A percentile compares a stretch with the other conserved stretches of the same genome.
phyloP scores from a whole-genome alignment of 148 eudicot genomes.

The Heliamphora exappendiculata region DNA sequence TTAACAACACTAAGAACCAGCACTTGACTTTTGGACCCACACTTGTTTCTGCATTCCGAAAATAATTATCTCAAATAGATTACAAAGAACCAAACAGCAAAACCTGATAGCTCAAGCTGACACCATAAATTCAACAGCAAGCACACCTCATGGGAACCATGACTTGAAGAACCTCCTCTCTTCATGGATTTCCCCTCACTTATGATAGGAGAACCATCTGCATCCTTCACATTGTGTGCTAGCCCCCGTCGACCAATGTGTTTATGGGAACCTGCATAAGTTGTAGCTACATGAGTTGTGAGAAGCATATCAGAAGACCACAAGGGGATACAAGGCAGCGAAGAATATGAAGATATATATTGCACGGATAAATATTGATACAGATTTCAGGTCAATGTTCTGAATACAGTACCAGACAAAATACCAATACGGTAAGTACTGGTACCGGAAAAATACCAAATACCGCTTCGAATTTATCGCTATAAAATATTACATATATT shows the following conservation, averaged over 20 bases:
- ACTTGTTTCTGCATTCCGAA: constrained; percentile 67
- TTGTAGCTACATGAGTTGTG: constrained; percentile 6
- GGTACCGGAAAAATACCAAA: no score
- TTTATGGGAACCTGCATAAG: constrained; percentile 54
- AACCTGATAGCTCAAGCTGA: not conserved
- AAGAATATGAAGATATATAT: not conserved
- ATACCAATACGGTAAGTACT: no score
- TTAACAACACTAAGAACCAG: constrained; percentile 56
- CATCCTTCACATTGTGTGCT: constrained; percentile 45
- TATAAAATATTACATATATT: no score
- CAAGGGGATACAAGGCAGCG: not conserved
- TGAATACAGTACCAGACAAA: no score
- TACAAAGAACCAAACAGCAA: not conserved
- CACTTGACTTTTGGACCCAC: constrained; percentile 94
- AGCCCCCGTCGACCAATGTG: constrained; percentile 65
- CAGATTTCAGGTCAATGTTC: no score
- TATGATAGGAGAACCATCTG: constrained; percentile 32
- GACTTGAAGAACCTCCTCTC: constrained; percentile 53
- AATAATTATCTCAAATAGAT: not conserved
- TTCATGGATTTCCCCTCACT: constrained; percentile 49
- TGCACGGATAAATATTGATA: no score
- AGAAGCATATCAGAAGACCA: not conserved
- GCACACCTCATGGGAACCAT: constrained; percentile 74
- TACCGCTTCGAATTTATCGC: no score
- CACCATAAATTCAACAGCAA: not conserved